phyloP scores from a whole-genome alignment of 2,329 filamentous ascomycete species.

The Alternaria atra region DNA sequence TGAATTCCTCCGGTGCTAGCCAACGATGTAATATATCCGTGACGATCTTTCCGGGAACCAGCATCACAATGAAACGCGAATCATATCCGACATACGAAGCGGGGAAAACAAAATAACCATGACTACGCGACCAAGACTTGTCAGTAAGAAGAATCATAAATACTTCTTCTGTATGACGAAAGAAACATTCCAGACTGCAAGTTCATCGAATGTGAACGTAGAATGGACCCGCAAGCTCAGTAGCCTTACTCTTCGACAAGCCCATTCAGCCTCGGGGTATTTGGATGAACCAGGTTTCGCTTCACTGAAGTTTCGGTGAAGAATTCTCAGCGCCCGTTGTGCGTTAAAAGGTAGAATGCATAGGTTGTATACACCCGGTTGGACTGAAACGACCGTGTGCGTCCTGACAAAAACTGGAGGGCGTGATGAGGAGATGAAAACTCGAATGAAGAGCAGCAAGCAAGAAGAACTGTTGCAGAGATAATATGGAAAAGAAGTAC shows the following conservation, averaged over 20 bases:
- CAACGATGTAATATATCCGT: constrained; percentile 5
- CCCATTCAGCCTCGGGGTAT: not conserved
- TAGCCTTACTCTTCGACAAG: not conserved
- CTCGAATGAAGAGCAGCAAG: not conserved
- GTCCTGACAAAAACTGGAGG: not conserved
- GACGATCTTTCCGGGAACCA: not conserved
- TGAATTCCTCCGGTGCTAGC: constrained; percentile 9
- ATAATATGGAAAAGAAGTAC: not conserved
- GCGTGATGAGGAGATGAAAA: not conserved
- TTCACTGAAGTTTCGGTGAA: not conserved
- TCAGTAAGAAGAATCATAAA: not conserved
- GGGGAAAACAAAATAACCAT: not conserved
- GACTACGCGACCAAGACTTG: not conserved
- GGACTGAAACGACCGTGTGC: not conserved
- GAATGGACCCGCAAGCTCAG: not conserved
- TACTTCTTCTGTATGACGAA: not conserved
- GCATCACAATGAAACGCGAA: not conserved
- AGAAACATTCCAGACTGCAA: not conserved
- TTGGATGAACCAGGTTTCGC: not conserved
- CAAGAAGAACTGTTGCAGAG: not conserved
- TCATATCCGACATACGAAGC: not conserved
- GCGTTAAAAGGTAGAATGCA: not conserved
- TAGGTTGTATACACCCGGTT: not conserved
- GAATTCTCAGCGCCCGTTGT: not conserved
- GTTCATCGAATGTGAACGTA: not conserved